Base-by-base conservation (phyloP, 805 yeast species). In the Nakazawaea sp. region DNA sequence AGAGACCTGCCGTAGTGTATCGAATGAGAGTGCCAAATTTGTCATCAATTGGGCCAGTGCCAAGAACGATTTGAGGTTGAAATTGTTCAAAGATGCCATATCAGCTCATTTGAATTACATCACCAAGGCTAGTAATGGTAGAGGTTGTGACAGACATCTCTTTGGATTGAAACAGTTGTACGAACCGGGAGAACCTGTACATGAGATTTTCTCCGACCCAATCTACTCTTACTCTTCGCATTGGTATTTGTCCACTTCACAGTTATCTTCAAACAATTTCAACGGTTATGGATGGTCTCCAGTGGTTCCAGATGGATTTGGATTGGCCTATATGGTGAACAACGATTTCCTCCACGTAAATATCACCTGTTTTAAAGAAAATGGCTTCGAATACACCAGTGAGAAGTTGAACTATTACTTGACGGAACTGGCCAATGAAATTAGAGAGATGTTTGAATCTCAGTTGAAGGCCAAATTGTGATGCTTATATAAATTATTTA, bases 271-370 rank as follows among this genome's bases (percentile, higher is more conserved):
- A 4, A 84, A 81, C 50, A 68, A 68, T 59, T 85, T 87, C 62
- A 87, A 87, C 56, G 89, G 94, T 31, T 90, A 89, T 70, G 98
- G 98, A 24, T 90, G 88, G 86, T 76, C 96, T 15, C 95, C 94
- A 58, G 97, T 92, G 34, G 78, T 83, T 49, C 95, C 89, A 53
- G 85, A 81, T 43, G 98, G 98, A 7, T 79, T 84, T 51, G 98
- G 97, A 6, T 70, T 86, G 45, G 97, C 96, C 7, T 90, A 90
- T 66, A 86, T 88, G 86, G 70, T 90, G 52, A 88, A 85, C 68
- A 75, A 75, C 42, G 82, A 89, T 49, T 81, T 84, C 77, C 52
- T 88, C 46, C 90, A 88, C 56, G 77, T 92, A 52, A 90, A 89
- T 61, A 78, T 90, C 44, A 80, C 88, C 33, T 74, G 79, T 44